Evolutionary conservation across 208 protist species (phyloP).

Genomic region (Trypanosomatidae sp.): DNA sequence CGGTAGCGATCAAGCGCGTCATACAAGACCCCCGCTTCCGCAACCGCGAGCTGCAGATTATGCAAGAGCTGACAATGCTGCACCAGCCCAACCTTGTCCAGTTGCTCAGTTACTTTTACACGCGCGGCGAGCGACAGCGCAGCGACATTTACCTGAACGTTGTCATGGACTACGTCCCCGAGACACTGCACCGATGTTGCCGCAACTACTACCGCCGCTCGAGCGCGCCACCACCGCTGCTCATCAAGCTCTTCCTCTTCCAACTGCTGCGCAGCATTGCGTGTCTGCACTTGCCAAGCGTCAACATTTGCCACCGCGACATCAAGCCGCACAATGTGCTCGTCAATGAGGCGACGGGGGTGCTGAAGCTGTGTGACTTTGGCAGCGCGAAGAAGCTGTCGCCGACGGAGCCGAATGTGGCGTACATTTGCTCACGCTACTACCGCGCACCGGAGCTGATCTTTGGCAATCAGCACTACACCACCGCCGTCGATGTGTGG

Average conservation of each 20-base stretch:
- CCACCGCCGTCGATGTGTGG: conserved; percentile 99
- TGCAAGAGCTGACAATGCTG: conserved; percentile 79
- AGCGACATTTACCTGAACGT: conserved; percentile 99
- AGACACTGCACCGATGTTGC: conserved; percentile 94
- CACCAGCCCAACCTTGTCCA: conserved; percentile 92
- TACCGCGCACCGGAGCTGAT: conserved; percentile 98
- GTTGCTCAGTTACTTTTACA: conserved; percentile 96
- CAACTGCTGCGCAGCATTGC: conserved; percentile 85
- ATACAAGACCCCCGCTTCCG: conserved; percentile 98
- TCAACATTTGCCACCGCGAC: conserved; percentile 94
- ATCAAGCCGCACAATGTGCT: conserved; percentile 99
- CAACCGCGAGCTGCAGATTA: conserved; percentile 94
- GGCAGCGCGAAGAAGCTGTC: conserved; percentile 99
- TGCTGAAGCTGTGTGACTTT: conserved; percentile 97
- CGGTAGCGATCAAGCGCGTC: conserved; percentile 82
- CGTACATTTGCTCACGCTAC: conserved; percentile 98
- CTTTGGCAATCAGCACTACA: conserved; percentile 98
- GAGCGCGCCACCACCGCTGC: conserved; percentile 34
- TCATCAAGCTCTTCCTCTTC: conserved; percentile 80
- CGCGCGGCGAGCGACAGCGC: conserved; percentile 79
- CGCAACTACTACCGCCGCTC: conserved; percentile 92
- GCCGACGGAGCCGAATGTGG: conserved; percentile 95
- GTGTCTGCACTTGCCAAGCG: conserved; percentile 92
- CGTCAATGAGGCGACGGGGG: conserved; percentile 94
- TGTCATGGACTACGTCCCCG: conserved; percentile 99